Percentiles rank a stretch among this genome's conserved stretches.
These are phyloP conservation scores for Monosporozyma solicola DNA, from an alignment of 805 yeast species.

Conservation along the genomic window DNA sequence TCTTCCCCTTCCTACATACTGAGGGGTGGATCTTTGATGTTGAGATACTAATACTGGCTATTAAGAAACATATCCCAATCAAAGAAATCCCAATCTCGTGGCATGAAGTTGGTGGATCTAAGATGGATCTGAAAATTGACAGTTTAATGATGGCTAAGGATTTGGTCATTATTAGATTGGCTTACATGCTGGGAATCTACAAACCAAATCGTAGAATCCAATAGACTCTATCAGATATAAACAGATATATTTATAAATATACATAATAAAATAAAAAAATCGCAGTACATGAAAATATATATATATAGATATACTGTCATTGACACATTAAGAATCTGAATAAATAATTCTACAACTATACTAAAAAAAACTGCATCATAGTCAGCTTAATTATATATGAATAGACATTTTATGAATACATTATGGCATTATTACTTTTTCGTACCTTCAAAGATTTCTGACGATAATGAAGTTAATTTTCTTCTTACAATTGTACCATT, in stretches of 20 bases:
- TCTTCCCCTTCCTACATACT: slow-evolving; percentile 88
- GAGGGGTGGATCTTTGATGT: slow-evolving; percentile 99
- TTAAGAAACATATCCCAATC: slow-evolving; percentile 56
- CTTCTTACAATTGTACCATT: slow-evolving; percentile 43
- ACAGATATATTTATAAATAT: not conserved
- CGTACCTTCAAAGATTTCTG: slow-evolving; percentile 31
- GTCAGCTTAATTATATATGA: not conserved
- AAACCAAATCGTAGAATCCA: slow-evolving; percentile 25
- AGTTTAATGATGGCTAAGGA: slow-evolving; percentile 91
- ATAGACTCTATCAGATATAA: not conserved
- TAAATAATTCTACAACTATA: not conserved
- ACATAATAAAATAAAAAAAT: not conserved
- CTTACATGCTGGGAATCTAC: slow-evolving; percentile 80
- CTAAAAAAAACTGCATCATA: not conserved
- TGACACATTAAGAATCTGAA: not conserved
- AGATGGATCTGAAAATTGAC: slow-evolving; percentile 86
- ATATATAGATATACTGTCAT: not conserved
- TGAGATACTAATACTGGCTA: slow-evolving; percentile 76
- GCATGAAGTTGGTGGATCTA: slow-evolving; percentile 96
- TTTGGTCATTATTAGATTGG: slow-evolving; percentile 79
- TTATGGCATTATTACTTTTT: slow-evolving; percentile 14
- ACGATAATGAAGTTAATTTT: slow-evolving; percentile 27
- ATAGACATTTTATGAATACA: not conserved
- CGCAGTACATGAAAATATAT: not conserved
- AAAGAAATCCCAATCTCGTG: slow-evolving; percentile 82